A percentile compares a stretch with the other conserved stretches of the same genome.
phyloP scores from a whole-genome alignment of 1,284 basidiomycete species.

The Termitomyces sp. region DNA sequence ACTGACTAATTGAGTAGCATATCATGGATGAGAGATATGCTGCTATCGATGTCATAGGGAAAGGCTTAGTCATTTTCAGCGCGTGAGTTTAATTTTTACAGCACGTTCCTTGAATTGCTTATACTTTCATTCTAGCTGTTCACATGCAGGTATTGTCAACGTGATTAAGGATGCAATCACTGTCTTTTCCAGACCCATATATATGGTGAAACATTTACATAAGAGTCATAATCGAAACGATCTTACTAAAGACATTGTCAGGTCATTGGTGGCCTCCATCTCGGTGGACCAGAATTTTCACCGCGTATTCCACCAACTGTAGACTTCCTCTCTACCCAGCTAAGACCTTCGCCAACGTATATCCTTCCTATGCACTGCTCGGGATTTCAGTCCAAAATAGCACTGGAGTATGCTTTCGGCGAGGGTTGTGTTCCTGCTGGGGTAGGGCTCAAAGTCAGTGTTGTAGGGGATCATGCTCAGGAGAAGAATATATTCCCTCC shows the following conservation, averaged over 20 bases:
- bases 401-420: constrained; percentile 62
- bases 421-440: constrained; percentile 73
- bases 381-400: constrained; percentile 68
- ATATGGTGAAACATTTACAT: constrained; percentile 51
- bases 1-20: constrained; percentile 36
- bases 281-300: constrained; percentile 60
- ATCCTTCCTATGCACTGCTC: constrained; percentile 82
- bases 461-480: constrained; percentile 36
- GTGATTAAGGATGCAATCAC: constrained; percentile 65
- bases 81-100: constrained; percentile 45
- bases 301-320: constrained; percentile 67
- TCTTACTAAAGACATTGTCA: constrained; percentile 22
- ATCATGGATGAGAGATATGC: constrained; percentile 81
- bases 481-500: constrained; percentile 34
- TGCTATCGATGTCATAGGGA: constrained; percentile 70
- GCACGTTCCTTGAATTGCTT: background rate
- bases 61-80: constrained; percentile 78
- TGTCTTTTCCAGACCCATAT: constrained; percentile 61
- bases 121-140: constrained; percentile 46
- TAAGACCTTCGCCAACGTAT: constrained; percentile 62
- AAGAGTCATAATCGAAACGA: background rate
- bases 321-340: constrained; percentile 55
- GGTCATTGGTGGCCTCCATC: constrained; percentile 78
- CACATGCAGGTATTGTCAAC: constrained; percentile 81
- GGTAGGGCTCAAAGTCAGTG: constrained; percentile 60